A percentile compares a stretch with the other conserved stretches of the same genome.
Conservation (phyloP, 805 yeast species). For the Cyberlindnera galapagoensis region DNA sequence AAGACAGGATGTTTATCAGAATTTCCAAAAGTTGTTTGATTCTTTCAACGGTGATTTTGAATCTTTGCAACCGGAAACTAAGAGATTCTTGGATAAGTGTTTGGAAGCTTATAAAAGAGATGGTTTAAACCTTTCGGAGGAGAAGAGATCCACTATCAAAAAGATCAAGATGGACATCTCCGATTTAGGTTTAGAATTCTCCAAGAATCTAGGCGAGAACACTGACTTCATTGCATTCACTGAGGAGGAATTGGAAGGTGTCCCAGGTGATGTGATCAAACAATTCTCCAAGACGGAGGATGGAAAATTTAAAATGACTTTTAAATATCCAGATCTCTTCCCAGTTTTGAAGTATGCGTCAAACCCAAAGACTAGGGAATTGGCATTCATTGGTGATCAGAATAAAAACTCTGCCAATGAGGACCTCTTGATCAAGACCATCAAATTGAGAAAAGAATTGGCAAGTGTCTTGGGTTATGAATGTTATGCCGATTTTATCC, state of each 20-base stretch:
- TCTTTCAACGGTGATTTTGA: constrained; percentile 28
- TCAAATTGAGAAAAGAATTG: constrained; percentile 52
- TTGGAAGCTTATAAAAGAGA: constrained; percentile 54
- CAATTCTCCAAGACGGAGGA: constrained; percentile 49
- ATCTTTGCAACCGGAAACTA: constrained; percentile 45
- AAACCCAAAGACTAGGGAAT: constrained; percentile 55
- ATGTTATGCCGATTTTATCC: constrained; percentile 60
- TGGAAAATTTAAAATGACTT: constrained; percentile 55
- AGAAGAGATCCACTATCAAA: constrained; percentile 48
- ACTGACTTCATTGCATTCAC: constrained; percentile 55
- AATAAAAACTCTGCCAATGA: constrained; percentile 63
- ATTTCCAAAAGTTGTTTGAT: constrained; percentile 45
- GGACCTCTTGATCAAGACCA: constrained; percentile 50
- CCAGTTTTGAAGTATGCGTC: constrained; percentile 75
- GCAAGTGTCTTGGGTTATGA: constrained; percentile 62
- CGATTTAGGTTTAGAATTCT: constrained; percentile 47
- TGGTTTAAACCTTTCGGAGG: constrained; percentile 59
- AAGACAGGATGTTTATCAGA: constrained; percentile 60
- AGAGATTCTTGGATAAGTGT: constrained; percentile 49
- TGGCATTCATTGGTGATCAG: constrained; percentile 61
- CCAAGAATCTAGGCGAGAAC: constrained; percentile 67
- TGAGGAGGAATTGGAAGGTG: constrained; percentile 62
- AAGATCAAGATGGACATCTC: constrained; percentile 54
- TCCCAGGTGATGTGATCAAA: constrained; percentile 56
- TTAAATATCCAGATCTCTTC: constrained; percentile 72